Conservation (phyloP, 371 early-diverging fungal genomes). For the Nematocida sp. region DNA sequence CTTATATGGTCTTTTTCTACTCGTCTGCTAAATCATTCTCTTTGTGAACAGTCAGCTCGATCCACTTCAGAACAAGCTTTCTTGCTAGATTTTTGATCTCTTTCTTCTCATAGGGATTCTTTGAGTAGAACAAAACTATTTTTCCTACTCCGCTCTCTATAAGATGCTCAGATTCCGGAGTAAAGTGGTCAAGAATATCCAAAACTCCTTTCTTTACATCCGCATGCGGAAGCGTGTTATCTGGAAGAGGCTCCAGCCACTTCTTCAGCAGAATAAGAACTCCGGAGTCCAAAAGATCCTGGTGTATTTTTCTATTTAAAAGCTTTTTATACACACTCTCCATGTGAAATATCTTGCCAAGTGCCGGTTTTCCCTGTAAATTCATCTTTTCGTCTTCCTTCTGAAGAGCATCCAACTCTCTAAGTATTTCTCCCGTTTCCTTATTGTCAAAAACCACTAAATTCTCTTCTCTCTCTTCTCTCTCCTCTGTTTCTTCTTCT, state of each 20-base stretch:
- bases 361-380: constrained; percentile 45
- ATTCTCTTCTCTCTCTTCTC: constrained; percentile 68
- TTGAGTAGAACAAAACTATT: constrained; percentile 83
- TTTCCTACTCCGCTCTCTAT: constrained; percentile 80
- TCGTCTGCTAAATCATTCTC: too few relatives aligned
- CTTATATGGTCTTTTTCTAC: too few relatives aligned
- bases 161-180: constrained; percentile 77
- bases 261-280: constrained; percentile 76
- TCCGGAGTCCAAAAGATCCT: constrained; percentile 72
- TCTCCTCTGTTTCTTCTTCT: too few relatives aligned
- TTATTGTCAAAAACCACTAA: constrained; percentile 69
- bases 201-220: constrained; percentile 81
- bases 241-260: constrained; percentile 91
- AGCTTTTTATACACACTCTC: constrained; percentile 71
- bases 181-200: constrained; percentile 72
- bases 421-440: constrained; percentile 13
- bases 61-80: constrained; percentile 71
- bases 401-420: constrained; percentile 14
- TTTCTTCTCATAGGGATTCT: constrained; percentile 75
- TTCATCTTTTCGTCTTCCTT: constrained; percentile 32
- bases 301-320: constrained; percentile 69
- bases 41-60: constrained; percentile 41
- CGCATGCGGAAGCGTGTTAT: constrained; percentile 81
- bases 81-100: constrained; percentile 73
- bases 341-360: constrained; percentile 75